Base-by-base conservation (phyloP, 1,139 yeast genomes). In the Yamadazyma spencermartinsiae region DNA sequence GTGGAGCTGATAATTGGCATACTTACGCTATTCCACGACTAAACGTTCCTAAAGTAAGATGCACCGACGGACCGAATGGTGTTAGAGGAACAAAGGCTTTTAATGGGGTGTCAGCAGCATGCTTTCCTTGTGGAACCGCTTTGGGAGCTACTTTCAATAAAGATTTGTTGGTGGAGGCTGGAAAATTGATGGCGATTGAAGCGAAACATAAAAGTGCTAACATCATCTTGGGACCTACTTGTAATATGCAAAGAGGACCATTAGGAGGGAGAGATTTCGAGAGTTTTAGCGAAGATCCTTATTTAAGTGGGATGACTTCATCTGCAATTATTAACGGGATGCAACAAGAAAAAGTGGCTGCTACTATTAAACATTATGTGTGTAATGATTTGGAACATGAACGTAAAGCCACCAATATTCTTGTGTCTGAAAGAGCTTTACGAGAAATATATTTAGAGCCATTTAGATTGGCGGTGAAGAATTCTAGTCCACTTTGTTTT, bases 371-470 rank as follows among this genome's bases (percentile, higher is more conserved):
- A 60, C 84, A 80, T 55, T 79, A 56, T 55, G 80, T 77, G 20
- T 73, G 81, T 53, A 80, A 80, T 49, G 86, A 80, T 54, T 68
- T 73, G 49, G 86, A 80, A 50, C 71, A 77, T 45, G 77, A 77
- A 48, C 62, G 86, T 38, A 67, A 65, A 42, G 64, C 73, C 1
- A 65, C 74, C 23, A 71, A 78, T 51, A 66, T 76, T 1, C 54
- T 70, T 21, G 60, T 79, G 33, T 67, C 81, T 5, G 78, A 72
- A 46, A 64, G 86, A 46, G 85, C 85, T 2, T 60, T 79, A 44
- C 66, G 85, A 54, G 86, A 80, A 45, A 60, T 80, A 39, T 80
- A 80, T 54, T 63, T 80, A 50, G 70, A 75, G 51, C 85, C 86
- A 2, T 80, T 80, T 63, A 79, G 80, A 58, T 49, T 79, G 28